These are phyloP conservation scores for Aspergillus steynii DNA, from an alignment of 495 filamentous ascomycete genomes.

Conservation along the genomic window DNA sequence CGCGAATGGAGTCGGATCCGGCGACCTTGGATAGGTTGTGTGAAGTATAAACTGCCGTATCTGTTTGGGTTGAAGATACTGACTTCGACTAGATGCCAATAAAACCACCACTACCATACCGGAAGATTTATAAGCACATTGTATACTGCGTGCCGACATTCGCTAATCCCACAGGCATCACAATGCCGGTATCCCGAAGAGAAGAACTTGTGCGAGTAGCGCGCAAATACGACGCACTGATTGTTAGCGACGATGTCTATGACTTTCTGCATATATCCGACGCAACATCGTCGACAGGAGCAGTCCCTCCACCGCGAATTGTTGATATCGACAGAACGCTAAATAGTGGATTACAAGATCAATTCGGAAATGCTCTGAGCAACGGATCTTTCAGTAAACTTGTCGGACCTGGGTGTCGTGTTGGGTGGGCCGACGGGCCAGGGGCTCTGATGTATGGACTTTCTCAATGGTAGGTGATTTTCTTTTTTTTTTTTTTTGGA, in stretches of 20 bases:
- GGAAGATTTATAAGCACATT: conserved; percentile 66
- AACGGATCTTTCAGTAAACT: conserved; percentile 77
- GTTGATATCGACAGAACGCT: conserved; percentile 62
- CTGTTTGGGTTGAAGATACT: background rate
- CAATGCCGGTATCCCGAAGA: conserved; percentile 55
- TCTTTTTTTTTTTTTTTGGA: conserved; percentile 29
- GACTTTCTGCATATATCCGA: conserved; percentile 61
- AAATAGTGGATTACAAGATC: conserved; percentile 36
- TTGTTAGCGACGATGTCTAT: conserved; percentile 78
- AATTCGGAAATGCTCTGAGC: conserved; percentile 64
- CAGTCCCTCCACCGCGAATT: conserved; percentile 54
- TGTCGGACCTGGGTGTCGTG: conserved; percentile 62
- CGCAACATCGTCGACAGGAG: background rate
- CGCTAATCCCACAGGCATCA: conserved; percentile 66
- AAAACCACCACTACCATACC: conserved; percentile 35
- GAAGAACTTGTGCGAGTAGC: conserved; percentile 58
- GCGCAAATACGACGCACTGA: conserved; percentile 61
- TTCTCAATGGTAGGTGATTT: conserved; percentile 48
- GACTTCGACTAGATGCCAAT: conserved; percentile 1
- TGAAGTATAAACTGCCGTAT: background rate
- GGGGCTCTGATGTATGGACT: conserved; percentile 56
- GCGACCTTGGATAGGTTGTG: background rate
- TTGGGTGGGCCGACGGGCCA: conserved; percentile 70
- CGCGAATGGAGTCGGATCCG: background rate
- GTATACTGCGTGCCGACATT: conserved; percentile 73